phyloP scores from a whole-genome alignment of 2,329 filamentous ascomycete species.

The Rachicladosporium sp. region DNA sequence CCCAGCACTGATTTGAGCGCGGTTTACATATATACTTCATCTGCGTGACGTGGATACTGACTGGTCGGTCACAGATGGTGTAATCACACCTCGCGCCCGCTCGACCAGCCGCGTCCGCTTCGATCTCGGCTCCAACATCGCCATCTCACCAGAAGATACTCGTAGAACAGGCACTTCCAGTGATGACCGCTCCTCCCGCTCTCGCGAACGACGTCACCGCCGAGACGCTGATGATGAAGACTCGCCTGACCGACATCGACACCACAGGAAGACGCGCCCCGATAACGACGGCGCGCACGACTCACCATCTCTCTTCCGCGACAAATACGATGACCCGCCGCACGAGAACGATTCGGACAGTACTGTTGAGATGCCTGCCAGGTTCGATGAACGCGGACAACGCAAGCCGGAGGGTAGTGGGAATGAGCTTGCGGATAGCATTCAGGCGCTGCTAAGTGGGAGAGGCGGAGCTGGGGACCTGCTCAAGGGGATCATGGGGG shows the following conservation, averaged over 20 bases:
- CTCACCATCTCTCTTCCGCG: slow-evolving; percentile 35
- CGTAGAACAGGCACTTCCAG: slow-evolving; percentile 10
- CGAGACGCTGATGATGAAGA: slow-evolving; percentile 45
- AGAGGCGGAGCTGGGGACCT: slow-evolving; percentile 2
- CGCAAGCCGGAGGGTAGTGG: slow-evolving; percentile 17
- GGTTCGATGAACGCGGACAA: slow-evolving; percentile 25
- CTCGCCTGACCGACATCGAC: slow-evolving; percentile 40
- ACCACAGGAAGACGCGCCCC: slow-evolving; percentile 26
- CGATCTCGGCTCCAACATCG: slow-evolving; percentile 19
- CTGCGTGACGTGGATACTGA: slow-evolving; percentile 3
- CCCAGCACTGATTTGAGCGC: slow-evolving; percentile 1
- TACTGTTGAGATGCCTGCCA: slow-evolving; percentile 24
- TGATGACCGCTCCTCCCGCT: slow-evolving; percentile 4
- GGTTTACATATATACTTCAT: too few species aligned
- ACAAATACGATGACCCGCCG: slow-evolving; percentile 15
- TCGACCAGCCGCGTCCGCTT: slow-evolving; percentile 21
- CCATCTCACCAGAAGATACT: slow-evolving; percentile 16
- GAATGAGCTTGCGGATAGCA: slow-evolving; percentile 3
- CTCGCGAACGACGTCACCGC: slow-evolving; percentile 28
- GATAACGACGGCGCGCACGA: slow-evolving; percentile 36
- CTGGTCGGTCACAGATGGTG: slow-evolving; percentile 15
- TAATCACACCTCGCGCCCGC: slow-evolving; percentile 12
- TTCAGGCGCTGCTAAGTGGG: slow-evolving; percentile 5
- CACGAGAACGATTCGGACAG: slow-evolving; percentile 3
- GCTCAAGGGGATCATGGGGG: slow-evolving; percentile 3